These are phyloP conservation scores for Chaetomium strumarium DNA, from an alignment of 2,329 filamentous ascomycete genomes.

Conservation along the genomic window DNA sequence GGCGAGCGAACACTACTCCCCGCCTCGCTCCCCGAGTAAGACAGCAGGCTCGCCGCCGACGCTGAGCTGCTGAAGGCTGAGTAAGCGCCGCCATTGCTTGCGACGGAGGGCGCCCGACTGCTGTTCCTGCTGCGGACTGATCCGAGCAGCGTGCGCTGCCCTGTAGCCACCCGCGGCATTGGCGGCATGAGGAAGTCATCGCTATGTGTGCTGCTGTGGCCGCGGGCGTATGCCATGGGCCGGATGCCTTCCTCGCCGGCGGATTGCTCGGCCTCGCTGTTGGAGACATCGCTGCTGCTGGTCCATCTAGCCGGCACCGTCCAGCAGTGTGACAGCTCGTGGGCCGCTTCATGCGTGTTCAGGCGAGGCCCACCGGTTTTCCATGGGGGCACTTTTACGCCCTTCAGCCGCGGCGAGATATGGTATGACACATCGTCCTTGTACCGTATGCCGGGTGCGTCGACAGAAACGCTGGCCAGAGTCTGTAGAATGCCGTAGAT, in stretches of 20 bases:
- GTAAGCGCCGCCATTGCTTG: background rate
- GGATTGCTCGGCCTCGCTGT: constrained; percentile 27
- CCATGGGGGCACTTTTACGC: constrained; percentile 51
- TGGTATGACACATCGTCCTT: constrained; percentile 51
- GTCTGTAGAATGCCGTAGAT: constrained; percentile 57
- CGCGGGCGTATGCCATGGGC: constrained; percentile 20
- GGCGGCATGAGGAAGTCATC: constrained; percentile 21
- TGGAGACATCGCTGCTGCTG: constrained; percentile 14
- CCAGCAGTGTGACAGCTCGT: constrained; percentile 52
- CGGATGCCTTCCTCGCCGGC: constrained; percentile 20
- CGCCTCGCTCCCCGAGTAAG: constrained; percentile 27
- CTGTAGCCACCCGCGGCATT: no score
- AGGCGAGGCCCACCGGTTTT: constrained; percentile 25
- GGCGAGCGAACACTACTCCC: constrained; percentile 22
- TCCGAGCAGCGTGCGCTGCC: no score
- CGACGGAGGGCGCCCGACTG: constrained; percentile 4
- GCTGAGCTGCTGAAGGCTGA: constrained; percentile 7
- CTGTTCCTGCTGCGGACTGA: background rate
- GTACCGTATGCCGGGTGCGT: constrained; percentile 48
- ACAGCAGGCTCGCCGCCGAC: constrained; percentile 27
- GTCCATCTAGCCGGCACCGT: constrained; percentile 37
- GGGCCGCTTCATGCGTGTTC: constrained; percentile 33
- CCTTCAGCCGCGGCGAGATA: constrained; percentile 48
- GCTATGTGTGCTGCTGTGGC: constrained; percentile 8
- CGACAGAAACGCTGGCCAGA: constrained; percentile 53